Conservation (phyloP, 2,329 filamentous ascomycete genomes). For the Exophiala sideris region DNA sequence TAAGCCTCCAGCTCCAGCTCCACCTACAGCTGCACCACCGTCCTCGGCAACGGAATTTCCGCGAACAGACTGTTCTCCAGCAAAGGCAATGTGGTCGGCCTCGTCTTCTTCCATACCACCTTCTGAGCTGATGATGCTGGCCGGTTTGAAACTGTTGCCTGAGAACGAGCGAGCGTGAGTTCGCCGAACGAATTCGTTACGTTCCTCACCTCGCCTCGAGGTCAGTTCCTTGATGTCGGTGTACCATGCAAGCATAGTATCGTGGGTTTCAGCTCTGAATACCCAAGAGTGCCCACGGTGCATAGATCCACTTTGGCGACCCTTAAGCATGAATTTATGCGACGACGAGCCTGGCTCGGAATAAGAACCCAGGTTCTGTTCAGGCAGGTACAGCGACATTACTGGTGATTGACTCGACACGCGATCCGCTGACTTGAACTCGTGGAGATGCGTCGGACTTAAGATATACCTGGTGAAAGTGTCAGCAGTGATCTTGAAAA, state of each 20-base stretch:
- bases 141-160: conserved; percentile 55
- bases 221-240: conserved; percentile 88
- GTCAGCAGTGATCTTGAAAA: conserved; percentile 1
- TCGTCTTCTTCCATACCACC: conserved; percentile 73
- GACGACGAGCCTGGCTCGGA: conserved; percentile 78
- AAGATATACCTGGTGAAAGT: conserved; percentile 72
- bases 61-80: conserved; percentile 47
- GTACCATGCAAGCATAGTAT: conserved; percentile 97
- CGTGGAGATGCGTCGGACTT: conserved; percentile 93
- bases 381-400: conserved; percentile 92
- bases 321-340: conserved; percentile 97
- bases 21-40: conserved; percentile 29
- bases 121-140: conserved; percentile 66
- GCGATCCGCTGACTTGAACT: conserved; percentile 98
- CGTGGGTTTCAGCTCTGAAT: conserved; percentile 67
- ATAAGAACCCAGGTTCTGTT: conserved; percentile 92
- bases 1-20: conserved; percentile 34
- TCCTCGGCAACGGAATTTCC: conserved; percentile 31
- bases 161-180: conserved; percentile 72
- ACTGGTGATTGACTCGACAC: conserved; percentile 76
- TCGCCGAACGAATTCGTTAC: conserved; percentile 78
- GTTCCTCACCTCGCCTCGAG: conserved; percentile 82
- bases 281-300: conserved; percentile 74
- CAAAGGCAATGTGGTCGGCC: conserved; percentile 63
- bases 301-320: conserved; percentile 86